phyloP scores from a whole-genome alignment of 1,284 basidiomycete genomes.

The Irpex sp. region DNA sequence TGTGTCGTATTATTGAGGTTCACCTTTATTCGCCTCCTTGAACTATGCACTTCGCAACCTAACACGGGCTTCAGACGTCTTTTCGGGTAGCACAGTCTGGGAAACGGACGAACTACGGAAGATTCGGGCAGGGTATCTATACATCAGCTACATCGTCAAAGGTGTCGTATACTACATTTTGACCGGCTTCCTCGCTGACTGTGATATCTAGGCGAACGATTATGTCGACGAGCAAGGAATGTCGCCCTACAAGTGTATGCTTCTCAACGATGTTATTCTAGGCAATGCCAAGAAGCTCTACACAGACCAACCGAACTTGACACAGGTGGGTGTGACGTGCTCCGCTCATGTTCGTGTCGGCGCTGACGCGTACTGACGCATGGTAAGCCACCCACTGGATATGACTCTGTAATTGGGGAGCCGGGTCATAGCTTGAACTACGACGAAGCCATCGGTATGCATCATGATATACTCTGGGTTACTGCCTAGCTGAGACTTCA shows the following conservation, averaged over 20 bases:
- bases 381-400: background rate
- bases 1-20: slow-evolving; percentile 15
- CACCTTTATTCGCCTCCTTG: background rate
- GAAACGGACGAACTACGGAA: slow-evolving; percentile 10
- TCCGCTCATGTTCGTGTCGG: no score
- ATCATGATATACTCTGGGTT: no score
- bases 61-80: slow-evolving; percentile 6
- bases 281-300: slow-evolving; percentile 19
- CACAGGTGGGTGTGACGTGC: slow-evolving; percentile 13
- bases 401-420: slow-evolving; percentile 25
- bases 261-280: slow-evolving; percentile 24
- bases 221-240: slow-evolving; percentile 15
- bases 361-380: no score
- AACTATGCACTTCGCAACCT: background rate
- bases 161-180: background rate
- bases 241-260: slow-evolving; percentile 18
- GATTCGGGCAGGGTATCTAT: slow-evolving; percentile 17
- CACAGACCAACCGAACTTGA: slow-evolving; percentile 11
- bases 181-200: background rate
- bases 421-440: slow-evolving; percentile 25
- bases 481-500: background rate
- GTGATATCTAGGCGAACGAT: slow-evolving; percentile 14
- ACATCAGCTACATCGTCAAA: slow-evolving; percentile 19
- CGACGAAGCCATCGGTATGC: slow-evolving; percentile 25
- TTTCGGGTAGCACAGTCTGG: slow-evolving; percentile 9